Conservation (phyloP, 2,329 filamentous ascomycete species). For the Beauveria rudraprayagi region DNA sequence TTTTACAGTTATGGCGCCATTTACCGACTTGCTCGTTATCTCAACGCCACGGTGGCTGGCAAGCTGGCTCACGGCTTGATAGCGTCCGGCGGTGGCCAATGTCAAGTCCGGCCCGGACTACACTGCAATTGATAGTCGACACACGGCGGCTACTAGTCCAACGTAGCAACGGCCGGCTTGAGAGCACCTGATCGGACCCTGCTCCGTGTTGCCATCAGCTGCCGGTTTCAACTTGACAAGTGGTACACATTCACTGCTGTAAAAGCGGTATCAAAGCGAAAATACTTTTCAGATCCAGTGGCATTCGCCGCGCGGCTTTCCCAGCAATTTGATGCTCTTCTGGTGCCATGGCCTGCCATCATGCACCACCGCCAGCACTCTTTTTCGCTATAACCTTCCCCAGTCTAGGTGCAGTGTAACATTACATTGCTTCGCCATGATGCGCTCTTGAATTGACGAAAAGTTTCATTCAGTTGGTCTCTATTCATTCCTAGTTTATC, state of each 20-base stretch:
- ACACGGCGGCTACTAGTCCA: not conserved
- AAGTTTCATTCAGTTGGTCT: too few relatives aligned
- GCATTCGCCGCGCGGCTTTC: too few relatives aligned
- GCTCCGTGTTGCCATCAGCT: not conserved
- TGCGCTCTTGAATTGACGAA: too few relatives aligned
- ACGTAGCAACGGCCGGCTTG: not conserved
- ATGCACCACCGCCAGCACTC: too few relatives aligned
- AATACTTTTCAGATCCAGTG: too few relatives aligned
- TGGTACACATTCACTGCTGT: too few relatives aligned
- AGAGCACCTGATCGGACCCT: conserved; percentile 7
- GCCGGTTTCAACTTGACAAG: not conserved
- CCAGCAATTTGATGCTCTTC: too few relatives aligned
- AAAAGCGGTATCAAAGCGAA: too few relatives aligned
- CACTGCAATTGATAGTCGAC: not conserved
- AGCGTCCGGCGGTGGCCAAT: not conserved
- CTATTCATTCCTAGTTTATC: too few relatives aligned
- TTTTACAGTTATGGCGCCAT: not conserved
- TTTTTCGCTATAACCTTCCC: too few relatives aligned
- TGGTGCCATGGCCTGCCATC: too few relatives aligned
- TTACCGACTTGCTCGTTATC: not conserved
- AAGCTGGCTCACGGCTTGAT: not conserved
- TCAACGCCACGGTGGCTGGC: not conserved
- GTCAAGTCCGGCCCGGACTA: not conserved
- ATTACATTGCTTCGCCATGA: too few relatives aligned
- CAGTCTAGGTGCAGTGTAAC: not conserved